These are phyloP conservation scores for Backusella australiensis DNA, from an alignment of 192 early-diverging fungal genomes.

Conservation along the genomic window DNA sequence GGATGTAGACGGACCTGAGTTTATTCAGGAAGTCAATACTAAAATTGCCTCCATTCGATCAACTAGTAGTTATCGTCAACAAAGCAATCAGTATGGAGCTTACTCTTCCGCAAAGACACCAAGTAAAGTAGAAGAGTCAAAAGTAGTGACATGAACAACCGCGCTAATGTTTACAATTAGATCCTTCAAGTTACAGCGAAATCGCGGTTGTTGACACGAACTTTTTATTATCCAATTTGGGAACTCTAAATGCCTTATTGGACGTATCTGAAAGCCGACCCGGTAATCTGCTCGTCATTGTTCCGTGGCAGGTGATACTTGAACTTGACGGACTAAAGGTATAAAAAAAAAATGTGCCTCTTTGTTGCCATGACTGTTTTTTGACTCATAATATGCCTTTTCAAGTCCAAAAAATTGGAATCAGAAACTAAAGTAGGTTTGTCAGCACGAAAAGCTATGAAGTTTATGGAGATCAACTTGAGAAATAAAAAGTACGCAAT, in stretches of 20 bases:
- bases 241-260: conserved; percentile 42
- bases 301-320: conserved; percentile 59
- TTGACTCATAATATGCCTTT: not conserved
- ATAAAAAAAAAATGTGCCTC: not conserved
- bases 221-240: conserved; percentile 51
- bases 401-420: not conserved
- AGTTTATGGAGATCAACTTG: conserved; percentile 46
- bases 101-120: not conserved
- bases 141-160: not conserved
- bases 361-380: not conserved
- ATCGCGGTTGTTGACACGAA: conserved; percentile 54
- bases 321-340: conserved; percentile 58
- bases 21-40: conserved; percentile 28
- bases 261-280: not conserved
- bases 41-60: conserved; percentile 10
- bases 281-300: conserved; percentile 38
- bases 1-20: conserved; percentile 37
- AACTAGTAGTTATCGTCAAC: not conserved
- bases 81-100: not conserved
- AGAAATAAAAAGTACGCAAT: conserved; percentile 27
- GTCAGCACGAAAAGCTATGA: conserved; percentile 45
- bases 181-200: not conserved
- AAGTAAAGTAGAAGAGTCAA: not conserved
- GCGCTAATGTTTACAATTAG: not conserved
- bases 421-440: not conserved